A percentile compares a stretch with the other conserved stretches of the same genome.
phyloP scores from a whole-genome alignment of 805 yeast species.

The Candida nonsorbophila region DNA sequence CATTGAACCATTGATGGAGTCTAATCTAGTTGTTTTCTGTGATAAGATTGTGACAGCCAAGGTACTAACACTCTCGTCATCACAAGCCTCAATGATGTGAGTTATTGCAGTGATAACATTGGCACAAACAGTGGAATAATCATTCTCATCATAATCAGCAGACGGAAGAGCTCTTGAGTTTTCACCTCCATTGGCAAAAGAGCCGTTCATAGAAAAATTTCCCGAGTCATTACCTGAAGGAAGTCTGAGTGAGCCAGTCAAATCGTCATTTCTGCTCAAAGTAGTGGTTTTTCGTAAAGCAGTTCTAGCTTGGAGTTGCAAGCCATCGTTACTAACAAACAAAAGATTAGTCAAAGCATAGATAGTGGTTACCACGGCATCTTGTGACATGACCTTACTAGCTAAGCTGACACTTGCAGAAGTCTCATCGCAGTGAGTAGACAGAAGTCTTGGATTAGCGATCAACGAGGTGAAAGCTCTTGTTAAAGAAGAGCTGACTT shows the following conservation, averaged over 20 bases:
- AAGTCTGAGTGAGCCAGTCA: constrained; percentile 1
- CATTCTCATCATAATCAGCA: constrained; percentile 21
- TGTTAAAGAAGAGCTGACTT: constrained; percentile 34
- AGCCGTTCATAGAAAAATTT: constrained; percentile 8
- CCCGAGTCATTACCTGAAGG: constrained; percentile 4
- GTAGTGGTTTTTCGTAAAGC: constrained; percentile 23
- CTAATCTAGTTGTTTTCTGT: constrained; percentile 56
- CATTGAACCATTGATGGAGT: constrained; percentile 48
- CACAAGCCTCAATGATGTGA: constrained; percentile 59
- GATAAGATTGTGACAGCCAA: constrained; percentile 76
- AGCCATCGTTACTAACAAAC: constrained; percentile 44
- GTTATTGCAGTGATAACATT: constrained; percentile 68
- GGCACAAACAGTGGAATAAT: constrained; percentile 41
- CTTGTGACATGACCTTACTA: constrained; percentile 66
- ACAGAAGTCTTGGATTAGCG: constrained; percentile 47
- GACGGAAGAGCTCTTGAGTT: not conserved
- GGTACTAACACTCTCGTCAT: constrained; percentile 68
- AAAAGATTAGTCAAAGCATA: constrained; percentile 78
- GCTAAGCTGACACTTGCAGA: constrained; percentile 62
- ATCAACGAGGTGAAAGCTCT: constrained; percentile 48
- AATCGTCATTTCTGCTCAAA: constrained; percentile 15
- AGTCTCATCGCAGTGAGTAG: constrained; percentile 44
- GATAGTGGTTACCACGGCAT: constrained; percentile 75
- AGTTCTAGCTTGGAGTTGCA: constrained; percentile 14
- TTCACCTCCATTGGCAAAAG: not conserved